Conservation (phyloP, 106 monocot genomes). For the Acanthochlamys bracteata region DNA sequence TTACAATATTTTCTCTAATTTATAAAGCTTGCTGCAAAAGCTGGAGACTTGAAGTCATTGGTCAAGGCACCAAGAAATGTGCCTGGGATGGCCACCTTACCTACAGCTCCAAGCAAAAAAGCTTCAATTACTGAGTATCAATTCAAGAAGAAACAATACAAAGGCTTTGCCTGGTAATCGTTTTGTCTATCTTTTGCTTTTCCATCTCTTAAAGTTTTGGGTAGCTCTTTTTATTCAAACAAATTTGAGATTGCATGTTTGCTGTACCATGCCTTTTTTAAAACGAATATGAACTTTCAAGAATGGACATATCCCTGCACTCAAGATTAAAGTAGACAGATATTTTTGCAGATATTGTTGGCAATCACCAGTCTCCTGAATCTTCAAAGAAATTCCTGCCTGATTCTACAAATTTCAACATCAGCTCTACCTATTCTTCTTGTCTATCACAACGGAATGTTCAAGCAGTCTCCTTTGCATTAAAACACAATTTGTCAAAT, state of each 20-base stretch:
- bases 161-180: slow-evolving; percentile 7
- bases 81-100: slow-evolving; percentile 5
- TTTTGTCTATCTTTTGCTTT: background rate
- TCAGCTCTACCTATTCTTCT: slow-evolving; percentile 3
- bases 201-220: background rate
- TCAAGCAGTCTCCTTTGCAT: slow-evolving; percentile 4
- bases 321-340: background rate
- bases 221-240: background rate
- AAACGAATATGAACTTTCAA: no score
- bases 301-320: no score
- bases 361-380: slow-evolving; percentile 13
- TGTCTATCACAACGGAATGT: background rate
- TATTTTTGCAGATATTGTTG: slow-evolving; percentile 14
- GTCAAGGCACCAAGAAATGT: slow-evolving; percentile 20
- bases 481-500: background rate
- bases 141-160: slow-evolving; percentile 9
- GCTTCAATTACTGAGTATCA: slow-evolving; percentile 7
- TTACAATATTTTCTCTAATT: no score
- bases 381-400: slow-evolving; percentile 7
- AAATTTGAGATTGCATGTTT: no score
- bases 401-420: background rate
- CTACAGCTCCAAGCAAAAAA: slow-evolving; percentile 12
- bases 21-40: slow-evolving; percentile 8
- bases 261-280: no score
- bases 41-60: slow-evolving; percentile 10